phyloP scores from a whole-genome alignment of 2,329 filamentous ascomycete species.

The Zelopaecilomyces penicillatus region DNA sequence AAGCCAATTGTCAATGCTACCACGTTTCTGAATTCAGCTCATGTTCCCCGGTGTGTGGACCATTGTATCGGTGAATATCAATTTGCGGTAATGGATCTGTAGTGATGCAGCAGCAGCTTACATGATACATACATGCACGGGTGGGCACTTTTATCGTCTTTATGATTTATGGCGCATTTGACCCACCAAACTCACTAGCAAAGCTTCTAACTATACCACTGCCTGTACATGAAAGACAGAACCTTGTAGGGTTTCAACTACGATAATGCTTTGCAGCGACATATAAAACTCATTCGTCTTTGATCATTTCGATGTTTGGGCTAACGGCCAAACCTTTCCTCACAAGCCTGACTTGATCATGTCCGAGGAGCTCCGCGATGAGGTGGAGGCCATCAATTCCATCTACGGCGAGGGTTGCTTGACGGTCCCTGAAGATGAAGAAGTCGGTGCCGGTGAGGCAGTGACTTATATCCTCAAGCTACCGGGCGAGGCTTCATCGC shows the following conservation, averaged over 20 bases:
- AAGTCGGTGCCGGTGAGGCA: constrained; percentile 9
- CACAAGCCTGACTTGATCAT: constrained; percentile 21
- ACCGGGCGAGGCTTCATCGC: constrained; percentile 51
- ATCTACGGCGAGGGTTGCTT: constrained; percentile 70
- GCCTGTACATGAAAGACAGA: no score
- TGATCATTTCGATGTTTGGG: no score
- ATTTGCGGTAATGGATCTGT: no score
- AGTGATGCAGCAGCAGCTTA: no score
- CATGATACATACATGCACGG: no score
- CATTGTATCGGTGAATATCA: background rate
- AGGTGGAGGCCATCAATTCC: constrained; percentile 74
- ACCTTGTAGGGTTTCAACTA: no score
- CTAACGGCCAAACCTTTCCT: no score
- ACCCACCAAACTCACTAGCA: no score
- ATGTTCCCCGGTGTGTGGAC: background rate
- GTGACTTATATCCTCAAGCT: constrained; percentile 54
- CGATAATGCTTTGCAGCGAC: no score
- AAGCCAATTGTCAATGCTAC: constrained; percentile 13
- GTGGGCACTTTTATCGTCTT: no score
- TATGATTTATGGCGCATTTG: background rate
- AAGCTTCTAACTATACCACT: no score
- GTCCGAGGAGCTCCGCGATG: constrained; percentile 58
- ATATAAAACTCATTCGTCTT: no score
- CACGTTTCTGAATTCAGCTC: background rate
- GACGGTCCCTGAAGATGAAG: constrained; percentile 26